These are phyloP conservation scores for Pelargonium cotyledonis DNA, from an alignment of 441 rosid genomes.

Conservation along the genomic window DNA sequence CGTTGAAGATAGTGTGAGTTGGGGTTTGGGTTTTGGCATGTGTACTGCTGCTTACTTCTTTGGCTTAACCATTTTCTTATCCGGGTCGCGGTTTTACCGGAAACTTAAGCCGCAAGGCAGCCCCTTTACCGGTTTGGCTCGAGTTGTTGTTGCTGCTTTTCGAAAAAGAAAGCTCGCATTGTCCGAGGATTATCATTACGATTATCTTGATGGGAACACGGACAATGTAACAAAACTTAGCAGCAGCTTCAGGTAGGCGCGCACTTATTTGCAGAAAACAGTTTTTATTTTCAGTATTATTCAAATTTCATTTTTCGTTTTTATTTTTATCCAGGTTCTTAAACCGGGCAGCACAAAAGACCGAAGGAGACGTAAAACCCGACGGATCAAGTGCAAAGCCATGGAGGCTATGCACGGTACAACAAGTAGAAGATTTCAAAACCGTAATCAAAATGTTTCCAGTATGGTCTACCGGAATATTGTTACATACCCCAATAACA, in stretches of 20 bases:
- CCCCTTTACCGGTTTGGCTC: constrained; percentile 24
- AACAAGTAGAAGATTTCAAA: constrained; percentile 58
- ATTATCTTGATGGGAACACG: background rate
- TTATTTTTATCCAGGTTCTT: constrained; percentile 51
- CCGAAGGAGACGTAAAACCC: constrained; percentile 22
- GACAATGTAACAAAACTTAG: background rate
- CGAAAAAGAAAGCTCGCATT: constrained; percentile 21
- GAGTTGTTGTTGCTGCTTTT: constrained; percentile 25
- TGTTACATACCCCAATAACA: constrained; percentile 35
- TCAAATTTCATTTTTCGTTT: too few species aligned
- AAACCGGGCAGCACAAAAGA: constrained; percentile 43
- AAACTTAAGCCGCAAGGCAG: constrained; percentile 24
- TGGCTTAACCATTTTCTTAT: constrained; percentile 16
- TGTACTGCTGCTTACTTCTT: constrained; percentile 16
- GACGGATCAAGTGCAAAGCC: constrained; percentile 24
- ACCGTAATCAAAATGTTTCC: constrained; percentile 42
- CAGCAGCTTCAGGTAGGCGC: background rate
- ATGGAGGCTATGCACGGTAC: constrained; percentile 47
- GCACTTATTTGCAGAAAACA: too few species aligned
- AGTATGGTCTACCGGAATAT: constrained; percentile 31
- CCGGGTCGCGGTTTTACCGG: constrained; percentile 22
- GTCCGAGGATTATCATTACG: constrained; percentile 10
- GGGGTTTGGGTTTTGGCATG: constrained; percentile 29
- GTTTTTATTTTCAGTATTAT: too few species aligned
- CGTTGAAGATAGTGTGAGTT: constrained; percentile 26